These are phyloP conservation scores for Cercospora sojina DNA, from an alignment of 2,329 filamentous ascomycete genomes.

Conservation along the genomic window DNA sequence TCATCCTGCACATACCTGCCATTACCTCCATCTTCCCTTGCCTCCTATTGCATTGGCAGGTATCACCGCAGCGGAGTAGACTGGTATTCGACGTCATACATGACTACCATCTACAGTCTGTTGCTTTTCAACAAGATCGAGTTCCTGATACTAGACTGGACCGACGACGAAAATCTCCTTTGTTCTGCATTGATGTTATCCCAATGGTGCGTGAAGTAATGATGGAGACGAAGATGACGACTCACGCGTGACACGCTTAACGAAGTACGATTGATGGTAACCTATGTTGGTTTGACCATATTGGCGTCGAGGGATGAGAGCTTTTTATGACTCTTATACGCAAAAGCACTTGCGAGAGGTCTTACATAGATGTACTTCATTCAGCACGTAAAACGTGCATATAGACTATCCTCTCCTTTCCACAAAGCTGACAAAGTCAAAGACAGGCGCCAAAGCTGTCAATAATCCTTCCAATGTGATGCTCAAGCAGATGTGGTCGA, in stretches of 20 bases:
- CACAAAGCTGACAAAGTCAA: neutral
- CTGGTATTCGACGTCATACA: neutral
- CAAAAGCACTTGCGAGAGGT: neutral
- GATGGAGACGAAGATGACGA: neutral
- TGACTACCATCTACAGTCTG: too few species aligned
- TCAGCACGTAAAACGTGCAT: neutral
- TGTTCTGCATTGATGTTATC: neutral
- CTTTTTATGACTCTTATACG: neutral
- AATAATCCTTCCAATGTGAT: neutral
- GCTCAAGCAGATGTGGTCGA: neutral
- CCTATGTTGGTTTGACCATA: neutral
- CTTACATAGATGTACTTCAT: neutral
- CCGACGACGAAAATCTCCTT: neutral
- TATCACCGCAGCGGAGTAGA: neutral
- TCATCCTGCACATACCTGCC: slow-evolving; percentile 5
- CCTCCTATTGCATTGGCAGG: neutral
- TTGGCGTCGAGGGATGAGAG: neutral
- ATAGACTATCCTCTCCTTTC: neutral
- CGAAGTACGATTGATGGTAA: neutral
- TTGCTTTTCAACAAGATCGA: too few species aligned
- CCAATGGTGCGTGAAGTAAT: neutral
- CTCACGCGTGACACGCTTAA: neutral
- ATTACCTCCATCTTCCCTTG: slow-evolving; percentile 6
- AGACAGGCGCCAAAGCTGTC: neutral
- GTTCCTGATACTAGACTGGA: neutral